Percentiles rank a stretch among this genome's conserved stretches.
These are phyloP conservation scores for Psidium friedrichsthalianum DNA, from an alignment of 345 rosid species.

Conservation along the genomic window DNA sequence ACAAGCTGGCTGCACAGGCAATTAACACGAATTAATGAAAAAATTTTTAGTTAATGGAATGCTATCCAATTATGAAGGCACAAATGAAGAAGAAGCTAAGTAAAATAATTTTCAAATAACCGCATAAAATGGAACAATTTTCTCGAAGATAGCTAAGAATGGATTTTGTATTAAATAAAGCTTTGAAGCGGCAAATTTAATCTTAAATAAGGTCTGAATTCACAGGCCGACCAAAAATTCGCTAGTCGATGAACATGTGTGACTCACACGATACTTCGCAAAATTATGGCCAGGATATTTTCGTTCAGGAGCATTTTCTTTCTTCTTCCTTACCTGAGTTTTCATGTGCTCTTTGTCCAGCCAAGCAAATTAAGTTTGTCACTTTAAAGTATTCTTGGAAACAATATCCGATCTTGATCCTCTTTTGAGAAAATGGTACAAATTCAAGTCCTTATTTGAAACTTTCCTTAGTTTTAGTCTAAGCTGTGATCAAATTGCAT, in stretches of 20 bases:
- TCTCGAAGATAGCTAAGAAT: not conserved
- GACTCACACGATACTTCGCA: not conserved
- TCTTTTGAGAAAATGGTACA: not conserved
- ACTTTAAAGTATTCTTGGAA: not conserved
- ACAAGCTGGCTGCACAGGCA: not conserved
- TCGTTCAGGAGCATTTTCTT: not conserved
- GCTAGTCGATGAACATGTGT: not conserved
- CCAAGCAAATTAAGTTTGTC: not conserved
- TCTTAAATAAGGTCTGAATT: not conserved
- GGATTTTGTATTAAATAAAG: not conserved
- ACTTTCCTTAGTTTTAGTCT: not conserved
- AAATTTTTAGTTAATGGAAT: not conserved
- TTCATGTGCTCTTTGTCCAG: not conserved
- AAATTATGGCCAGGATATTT: not conserved
- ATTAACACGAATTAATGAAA: not conserved
- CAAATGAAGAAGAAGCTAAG: not conserved
- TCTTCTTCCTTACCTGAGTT: not conserved
- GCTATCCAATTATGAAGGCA: not conserved
- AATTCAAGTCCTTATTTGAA: not conserved
- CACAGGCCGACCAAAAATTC: not conserved
- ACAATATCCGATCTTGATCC: not conserved
- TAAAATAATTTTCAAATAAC: not conserved
- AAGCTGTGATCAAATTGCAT: not conserved
- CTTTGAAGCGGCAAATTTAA: not conserved
- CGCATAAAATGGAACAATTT: not conserved